Base-by-base conservation (phyloP, 192 early-diverging fungal species). In the Umbelopsis ramanniana region DNA sequence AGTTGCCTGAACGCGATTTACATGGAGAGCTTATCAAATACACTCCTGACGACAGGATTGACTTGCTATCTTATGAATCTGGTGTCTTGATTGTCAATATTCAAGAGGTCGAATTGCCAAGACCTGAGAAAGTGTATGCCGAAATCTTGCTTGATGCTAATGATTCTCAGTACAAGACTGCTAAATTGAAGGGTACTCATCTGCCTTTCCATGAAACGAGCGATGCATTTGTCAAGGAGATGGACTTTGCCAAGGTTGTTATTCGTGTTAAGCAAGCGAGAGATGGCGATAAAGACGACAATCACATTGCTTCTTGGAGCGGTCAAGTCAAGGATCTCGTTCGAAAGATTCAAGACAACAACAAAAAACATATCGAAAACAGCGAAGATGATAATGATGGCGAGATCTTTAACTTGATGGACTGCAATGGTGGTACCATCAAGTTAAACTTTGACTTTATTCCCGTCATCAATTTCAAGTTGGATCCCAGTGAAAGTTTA, bases 1-100 rank as follows among this genome's bases (percentile, higher is more conserved):
- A 21, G 2, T 55, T 67, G 17, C 79, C 74, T 22, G 74, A 76
- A 43, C 71, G 71, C 47, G 79, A 81, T 66, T 52, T 81, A 8
- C 79, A 77, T 67, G 79, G 79, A 35, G 79, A 81, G 52, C 12
- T 66, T 6, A 73, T 81, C 76, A 74, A 76, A 43, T 77, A 74
- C 23, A 47, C 63, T 19, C 46, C 72, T 22, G 63, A 71, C 33
- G 67, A 66, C 24, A 74, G 74, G 29, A 69, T 83, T 24, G 79
- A 83, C 50, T 54, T 72, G 5, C 22, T 73, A 24, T 46, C 50
- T 55, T 76, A 78, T 70, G 71, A 81, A 63, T 81, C 88, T 26
- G 90, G 90, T 48, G 83, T 91, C 21, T 52, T 91, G 22, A 47
- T 77, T 11, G 69, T 90, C 29, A 81, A 74, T 19, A 52, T 91